Percentiles rank a stretch among this genome's conserved stretches.
Evolutionary conservation across 2,329 filamentous ascomycete genomes (phyloP).

Genomic region (Cercospora zeina): DNA sequence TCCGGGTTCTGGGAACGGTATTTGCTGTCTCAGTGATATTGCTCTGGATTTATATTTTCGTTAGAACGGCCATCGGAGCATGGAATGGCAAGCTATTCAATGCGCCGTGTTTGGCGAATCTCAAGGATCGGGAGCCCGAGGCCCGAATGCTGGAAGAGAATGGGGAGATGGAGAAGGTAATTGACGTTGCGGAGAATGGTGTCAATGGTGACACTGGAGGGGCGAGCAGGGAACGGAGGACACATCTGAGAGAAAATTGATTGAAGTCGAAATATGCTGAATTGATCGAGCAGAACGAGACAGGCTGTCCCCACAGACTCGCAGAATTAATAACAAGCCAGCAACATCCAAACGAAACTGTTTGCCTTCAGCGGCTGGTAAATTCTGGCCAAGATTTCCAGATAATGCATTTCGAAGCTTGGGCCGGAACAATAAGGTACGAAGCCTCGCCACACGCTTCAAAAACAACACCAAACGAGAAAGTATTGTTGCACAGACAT

Average conservation of each 20-base stretch:
- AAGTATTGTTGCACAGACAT: too few species aligned
- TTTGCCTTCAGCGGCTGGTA: too few species aligned
- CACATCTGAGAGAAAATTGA: neutral
- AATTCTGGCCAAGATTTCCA: too few species aligned
- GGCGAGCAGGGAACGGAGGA: neutral
- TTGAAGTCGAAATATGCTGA: neutral
- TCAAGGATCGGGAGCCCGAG: slow-evolving; percentile 20
- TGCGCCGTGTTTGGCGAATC: slow-evolving; percentile 26
- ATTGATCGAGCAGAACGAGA: too few species aligned
- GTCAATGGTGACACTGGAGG: neutral
- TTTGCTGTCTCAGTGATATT: slow-evolving; percentile 53
- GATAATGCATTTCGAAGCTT: too few species aligned
- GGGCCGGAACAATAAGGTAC: too few species aligned
- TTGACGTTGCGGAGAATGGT: neutral
- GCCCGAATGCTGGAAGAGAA: slow-evolving; percentile 6
- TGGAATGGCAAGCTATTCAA: slow-evolving; percentile 27
- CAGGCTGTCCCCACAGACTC: too few species aligned
- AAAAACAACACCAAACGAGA: too few species aligned
- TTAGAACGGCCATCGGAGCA: slow-evolving; percentile 22
- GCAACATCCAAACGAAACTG: too few species aligned
- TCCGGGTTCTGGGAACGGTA: slow-evolving; percentile 57
- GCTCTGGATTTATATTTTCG: slow-evolving; percentile 50
- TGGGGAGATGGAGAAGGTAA: slow-evolving; percentile 23
- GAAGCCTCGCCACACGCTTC: too few species aligned
- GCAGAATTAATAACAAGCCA: too few species aligned